Conservation (phyloP, 1,284 basidiomycete genomes). For the Nidula niveotomentosa region DNA sequence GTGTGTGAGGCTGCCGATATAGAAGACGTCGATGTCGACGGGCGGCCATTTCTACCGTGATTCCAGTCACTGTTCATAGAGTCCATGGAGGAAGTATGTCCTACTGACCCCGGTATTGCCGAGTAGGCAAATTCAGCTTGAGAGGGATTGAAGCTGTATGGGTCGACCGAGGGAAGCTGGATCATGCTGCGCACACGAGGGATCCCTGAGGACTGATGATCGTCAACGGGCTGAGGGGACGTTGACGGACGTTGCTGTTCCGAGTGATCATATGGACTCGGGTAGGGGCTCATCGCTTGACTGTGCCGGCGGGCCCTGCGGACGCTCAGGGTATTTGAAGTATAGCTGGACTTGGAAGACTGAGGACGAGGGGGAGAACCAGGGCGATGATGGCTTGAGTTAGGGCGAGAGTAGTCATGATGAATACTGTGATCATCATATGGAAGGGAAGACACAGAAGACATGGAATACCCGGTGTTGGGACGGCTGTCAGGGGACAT, state of each 20-base stretch:
- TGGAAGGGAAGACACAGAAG: constrained; percentile 70
- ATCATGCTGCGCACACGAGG: constrained; percentile 79
- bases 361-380: constrained; percentile 61
- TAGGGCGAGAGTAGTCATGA: constrained; percentile 67
- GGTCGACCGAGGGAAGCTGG: constrained; percentile 67
- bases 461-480: constrained; percentile 79
- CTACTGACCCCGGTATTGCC: constrained; percentile 46
- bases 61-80: constrained; percentile 45
- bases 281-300: constrained; percentile 82
- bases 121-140: constrained; percentile 80
- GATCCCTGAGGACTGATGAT: constrained; percentile 44
- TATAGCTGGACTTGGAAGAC: constrained; percentile 60
- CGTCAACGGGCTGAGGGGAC: constrained; percentile 68
- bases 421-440: constrained; percentile 56
- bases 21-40: constrained; percentile 72
- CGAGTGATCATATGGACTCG: constrained; percentile 71
- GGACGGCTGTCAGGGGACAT: constrained; percentile 81
- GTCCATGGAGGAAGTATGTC: constrained; percentile 45
- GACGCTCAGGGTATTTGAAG: constrained; percentile 56
- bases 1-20: constrained; percentile 70
- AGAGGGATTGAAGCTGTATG: constrained; percentile 59
- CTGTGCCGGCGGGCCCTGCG: constrained; percentile 73
- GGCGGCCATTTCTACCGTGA: constrained; percentile 46
- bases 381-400: constrained; percentile 67
- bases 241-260: constrained; percentile 67